Evolutionary conservation across 441 rosid genomes (phyloP), one percentile per base, ranked within the genome.

Genomic region (Pelargonium fulgidum): DNA sequence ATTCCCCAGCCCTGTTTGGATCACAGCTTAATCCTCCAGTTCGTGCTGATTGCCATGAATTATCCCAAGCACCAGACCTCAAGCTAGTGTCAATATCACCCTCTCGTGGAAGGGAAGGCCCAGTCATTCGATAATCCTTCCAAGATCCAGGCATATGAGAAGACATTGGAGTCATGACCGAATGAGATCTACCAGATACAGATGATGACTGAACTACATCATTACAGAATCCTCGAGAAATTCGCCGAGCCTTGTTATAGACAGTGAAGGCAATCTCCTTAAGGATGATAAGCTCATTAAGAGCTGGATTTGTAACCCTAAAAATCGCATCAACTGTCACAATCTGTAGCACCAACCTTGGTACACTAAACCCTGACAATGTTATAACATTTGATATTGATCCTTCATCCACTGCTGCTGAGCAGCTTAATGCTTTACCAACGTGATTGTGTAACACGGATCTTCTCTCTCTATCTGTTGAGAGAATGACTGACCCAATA

Each of bases 261-360:
- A 96, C 89, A 73, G 92, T 86, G 82, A 96, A 96, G 72, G 99
- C 99, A 70, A 79, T 93, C 81, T 96, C 99, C 82, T 96, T 96
- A 76, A 96, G 96, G 73, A 93, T 76, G 72, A 85, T 79, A 54
- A 87, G 94, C 80, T 96, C 99, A 80, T 87, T 84, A 72, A 87
- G 86, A 74, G 85, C 84, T 72, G 98, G 96, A 77, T 89, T 88
- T 65, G 91, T 89, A 66, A 96, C 97, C 84, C 96, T 86, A 83
- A 96, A 96, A 76, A 96, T 83, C 66, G 90, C 87, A 85, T 93
- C 98, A 69, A 93, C 99, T 61, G 98, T 87, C 78, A 96, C 90
- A 66, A 96, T 85, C 79, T 96, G 99, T 73, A 96, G 79, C 59
- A 96, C 94, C 81, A 96, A 72, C 73, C 84, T 96, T 19, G 98